A percentile compares a stretch with the other conserved stretches of the same genome.
phyloP scores from a whole-genome alignment of 805 yeast species.

The Yamadazyma ubonensis region DNA sequence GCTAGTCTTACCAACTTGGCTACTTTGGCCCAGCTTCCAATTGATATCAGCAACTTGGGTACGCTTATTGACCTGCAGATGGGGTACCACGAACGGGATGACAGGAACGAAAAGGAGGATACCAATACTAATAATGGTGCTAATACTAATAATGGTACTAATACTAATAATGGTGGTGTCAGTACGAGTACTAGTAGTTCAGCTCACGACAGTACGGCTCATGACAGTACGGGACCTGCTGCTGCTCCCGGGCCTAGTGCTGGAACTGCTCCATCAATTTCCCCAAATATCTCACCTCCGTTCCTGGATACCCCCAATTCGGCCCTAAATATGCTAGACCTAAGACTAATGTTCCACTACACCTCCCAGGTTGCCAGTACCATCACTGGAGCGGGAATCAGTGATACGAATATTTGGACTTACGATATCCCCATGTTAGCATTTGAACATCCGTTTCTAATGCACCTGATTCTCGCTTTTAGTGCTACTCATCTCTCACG shows the following conservation, averaged over 20 bases:
- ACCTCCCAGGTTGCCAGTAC: slow-evolving; percentile 82
- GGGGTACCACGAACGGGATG: slow-evolving; percentile 1
- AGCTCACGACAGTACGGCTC: background rate
- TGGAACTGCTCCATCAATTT: slow-evolving; percentile 11
- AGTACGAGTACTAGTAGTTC: background rate
- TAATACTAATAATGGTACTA: background rate
- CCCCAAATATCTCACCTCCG: slow-evolving; percentile 16
- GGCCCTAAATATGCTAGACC: slow-evolving; percentile 65
- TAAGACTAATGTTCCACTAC: slow-evolving; percentile 84
- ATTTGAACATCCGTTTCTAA: slow-evolving; percentile 80
- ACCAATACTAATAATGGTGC: background rate
- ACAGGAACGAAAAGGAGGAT: background rate
- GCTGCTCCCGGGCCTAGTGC: too few relatives aligned
- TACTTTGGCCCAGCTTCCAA: slow-evolving; percentile 42
- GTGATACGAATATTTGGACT: slow-evolving; percentile 83
- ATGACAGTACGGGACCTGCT: background rate
- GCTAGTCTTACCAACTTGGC: slow-evolving; percentile 42
- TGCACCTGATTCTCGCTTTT: slow-evolving; percentile 89
- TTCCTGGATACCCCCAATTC: slow-evolving; percentile 15
- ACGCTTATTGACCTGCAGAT: slow-evolving; percentile 25
- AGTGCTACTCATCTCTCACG: slow-evolving; percentile 89
- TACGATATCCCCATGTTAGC: slow-evolving; percentile 86
- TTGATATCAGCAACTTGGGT: slow-evolving; percentile 38
- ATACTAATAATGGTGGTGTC: background rate
- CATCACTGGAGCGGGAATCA: slow-evolving; percentile 86